Evolutionary conservation across 2,329 filamentous ascomycete genomes (phyloP).

Genomic region (Fusarium transvaalense): DNA sequence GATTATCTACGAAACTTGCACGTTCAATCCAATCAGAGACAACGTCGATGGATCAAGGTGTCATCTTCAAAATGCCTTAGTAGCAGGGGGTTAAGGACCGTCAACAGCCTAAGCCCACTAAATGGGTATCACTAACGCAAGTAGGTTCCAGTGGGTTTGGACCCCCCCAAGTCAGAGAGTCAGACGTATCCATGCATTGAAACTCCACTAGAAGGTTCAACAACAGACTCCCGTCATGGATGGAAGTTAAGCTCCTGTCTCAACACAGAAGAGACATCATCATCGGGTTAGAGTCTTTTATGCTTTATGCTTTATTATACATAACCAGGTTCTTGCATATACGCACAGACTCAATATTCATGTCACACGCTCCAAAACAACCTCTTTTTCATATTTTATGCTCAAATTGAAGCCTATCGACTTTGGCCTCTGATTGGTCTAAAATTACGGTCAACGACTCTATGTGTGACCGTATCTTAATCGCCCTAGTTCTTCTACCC

Average conservation of each 20-base stretch:
- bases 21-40: slow-evolving; percentile 5
- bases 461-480: slow-evolving; percentile 29
- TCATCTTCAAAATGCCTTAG: slow-evolving; percentile 35
- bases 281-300: not conserved
- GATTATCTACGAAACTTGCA: not conserved
- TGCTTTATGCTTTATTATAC: not conserved
- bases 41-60: slow-evolving; percentile 34
- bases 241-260: no score
- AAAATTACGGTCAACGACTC: slow-evolving; percentile 20
- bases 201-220: not conserved
- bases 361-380: slow-evolving; percentile 16
- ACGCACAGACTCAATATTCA: slow-evolving; percentile 18
- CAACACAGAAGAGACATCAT: not conserved
- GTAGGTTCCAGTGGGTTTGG: slow-evolving; percentile 1
- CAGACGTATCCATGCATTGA: not conserved
- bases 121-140: slow-evolving; percentile 7
- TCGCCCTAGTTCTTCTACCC: slow-evolving; percentile 16
- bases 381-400: slow-evolving; percentile 11
- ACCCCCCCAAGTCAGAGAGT: not conserved
- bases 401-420: slow-evolving; percentile 16
- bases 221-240: not conserved
- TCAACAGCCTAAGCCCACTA: slow-evolving; percentile 20
- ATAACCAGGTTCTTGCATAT: not conserved
- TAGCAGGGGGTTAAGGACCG: slow-evolving; percentile 17
- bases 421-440: slow-evolving; percentile 14